Evolutionary conservation across 2,329 filamentous ascomycete genomes (phyloP).

Genomic region (Fusarium albosuccineum): DNA sequence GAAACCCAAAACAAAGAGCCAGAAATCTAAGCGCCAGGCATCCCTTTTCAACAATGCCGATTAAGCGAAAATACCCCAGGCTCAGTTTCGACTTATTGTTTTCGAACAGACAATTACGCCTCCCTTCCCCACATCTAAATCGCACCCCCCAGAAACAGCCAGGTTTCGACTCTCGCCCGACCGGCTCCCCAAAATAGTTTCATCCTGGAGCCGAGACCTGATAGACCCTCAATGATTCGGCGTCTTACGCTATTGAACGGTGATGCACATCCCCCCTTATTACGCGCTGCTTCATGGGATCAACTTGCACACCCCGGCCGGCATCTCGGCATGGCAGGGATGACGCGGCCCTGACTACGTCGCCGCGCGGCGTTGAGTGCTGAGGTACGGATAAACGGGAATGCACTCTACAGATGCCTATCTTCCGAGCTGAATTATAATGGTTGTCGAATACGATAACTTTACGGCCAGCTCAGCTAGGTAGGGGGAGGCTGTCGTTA

Average conservation of each 20-base stretch:
- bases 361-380: slow-evolving; percentile 31
- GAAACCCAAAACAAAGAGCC: not conserved
- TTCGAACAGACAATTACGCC: not conserved
- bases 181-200: slow-evolving; percentile 1
- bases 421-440: slow-evolving; percentile 16
- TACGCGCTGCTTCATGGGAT: not conserved
- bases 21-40: not conserved
- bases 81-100: too few species aligned
- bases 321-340: slow-evolving; percentile 37
- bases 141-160: not conserved
- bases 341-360: slow-evolving; percentile 40
- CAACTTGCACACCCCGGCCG: slow-evolving; percentile 27
- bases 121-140: not conserved
- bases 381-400: slow-evolving; percentile 23
- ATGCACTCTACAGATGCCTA: slow-evolving; percentile 6
- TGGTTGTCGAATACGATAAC: slow-evolving; percentile 12
- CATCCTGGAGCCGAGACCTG: not conserved
- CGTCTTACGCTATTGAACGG: slow-evolving; percentile 1
- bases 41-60: too few species aligned
- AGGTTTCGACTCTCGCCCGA: not conserved
- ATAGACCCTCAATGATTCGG: not conserved
- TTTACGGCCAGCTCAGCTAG: slow-evolving; percentile 15
- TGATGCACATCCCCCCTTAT: not conserved
- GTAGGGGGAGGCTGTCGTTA: slow-evolving; percentile 5
- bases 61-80: too few species aligned